Conservation (phyloP, 2,329 filamentous ascomycete species). For the Talaromyces islandicus region DNA sequence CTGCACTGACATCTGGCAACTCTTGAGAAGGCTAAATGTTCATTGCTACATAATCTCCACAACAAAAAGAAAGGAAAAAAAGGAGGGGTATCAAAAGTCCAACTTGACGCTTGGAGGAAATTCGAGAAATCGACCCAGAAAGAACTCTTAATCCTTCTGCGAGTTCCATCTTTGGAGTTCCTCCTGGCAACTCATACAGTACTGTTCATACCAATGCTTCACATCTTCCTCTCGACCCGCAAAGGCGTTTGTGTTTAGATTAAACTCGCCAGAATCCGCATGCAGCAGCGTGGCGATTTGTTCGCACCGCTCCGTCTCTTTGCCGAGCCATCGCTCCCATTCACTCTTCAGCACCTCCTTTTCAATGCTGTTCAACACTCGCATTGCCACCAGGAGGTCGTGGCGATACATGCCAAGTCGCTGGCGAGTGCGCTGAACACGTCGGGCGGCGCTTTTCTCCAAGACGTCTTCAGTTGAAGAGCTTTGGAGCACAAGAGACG, state of each 20-base stretch:
- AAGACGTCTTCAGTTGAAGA: slow-evolving; percentile 22
- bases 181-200: slow-evolving; percentile 56
- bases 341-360: slow-evolving; percentile 77
- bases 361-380: slow-evolving; percentile 85
- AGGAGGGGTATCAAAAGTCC: background rate
- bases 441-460: slow-evolving; percentile 38
- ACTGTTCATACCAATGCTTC: slow-evolving; percentile 52
- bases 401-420: slow-evolving; percentile 78
- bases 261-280: slow-evolving; percentile 16
- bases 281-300: slow-evolving; percentile 49
- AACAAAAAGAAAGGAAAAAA: background rate
- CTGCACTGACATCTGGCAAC: background rate
- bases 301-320: slow-evolving; percentile 71
- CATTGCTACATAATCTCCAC: background rate
- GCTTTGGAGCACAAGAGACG: slow-evolving; percentile 20
- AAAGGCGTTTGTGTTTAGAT: slow-evolving; percentile 24
- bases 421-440: slow-evolving; percentile 74
- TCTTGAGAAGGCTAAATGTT: background rate
- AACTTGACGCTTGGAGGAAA: background rate
- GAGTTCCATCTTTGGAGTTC: slow-evolving; percentile 32
- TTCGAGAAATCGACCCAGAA: background rate
- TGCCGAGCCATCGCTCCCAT: slow-evolving; percentile 86
- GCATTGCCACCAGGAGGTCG: slow-evolving; percentile 82
- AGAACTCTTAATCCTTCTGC: slow-evolving; percentile 1
- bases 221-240: slow-evolving; percentile 40